These are phyloP conservation scores for Gaeumannomyces tritici DNA, from an alignment of 2,329 filamentous ascomycete species.

Conservation along the genomic window DNA sequence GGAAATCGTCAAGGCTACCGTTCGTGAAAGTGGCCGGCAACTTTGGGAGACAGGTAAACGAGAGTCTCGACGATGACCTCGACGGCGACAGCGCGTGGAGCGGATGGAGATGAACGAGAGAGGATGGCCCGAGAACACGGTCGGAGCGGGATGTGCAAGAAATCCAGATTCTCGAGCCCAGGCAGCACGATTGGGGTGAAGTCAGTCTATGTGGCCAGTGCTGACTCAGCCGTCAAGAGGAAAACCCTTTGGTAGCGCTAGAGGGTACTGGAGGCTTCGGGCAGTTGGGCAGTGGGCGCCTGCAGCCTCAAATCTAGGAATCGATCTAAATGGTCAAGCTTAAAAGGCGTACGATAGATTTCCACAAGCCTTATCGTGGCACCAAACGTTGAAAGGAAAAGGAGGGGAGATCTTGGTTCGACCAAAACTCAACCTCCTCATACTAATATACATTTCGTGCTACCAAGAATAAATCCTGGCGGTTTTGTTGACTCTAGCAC, in stretches of 20 bases:
- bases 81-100: neutral
- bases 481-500: neutral
- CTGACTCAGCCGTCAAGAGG: neutral
- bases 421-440: too few relatives aligned
- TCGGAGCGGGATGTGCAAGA: neutral
- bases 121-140: neutral
- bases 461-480: neutral
- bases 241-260: neutral
- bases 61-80: conserved; percentile 2
- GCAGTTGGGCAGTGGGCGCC: neutral
- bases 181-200: neutral
- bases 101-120: neutral
- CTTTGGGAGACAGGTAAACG: neutral
- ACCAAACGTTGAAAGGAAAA: neutral
- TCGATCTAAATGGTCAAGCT: neutral
- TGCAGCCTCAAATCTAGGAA: too few relatives aligned
- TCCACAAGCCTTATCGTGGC: neutral
- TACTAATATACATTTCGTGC: too few relatives aligned
- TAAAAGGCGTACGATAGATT: neutral
- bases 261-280: neutral
- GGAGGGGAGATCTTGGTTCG: neutral
- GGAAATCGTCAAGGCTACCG: neutral
- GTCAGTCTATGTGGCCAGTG: neutral
- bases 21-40: neutral
- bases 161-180: neutral